Base-by-base conservation (phyloP, 2,329 filamentous ascomycete species). In the Beauveria pseudobassiana region DNA sequence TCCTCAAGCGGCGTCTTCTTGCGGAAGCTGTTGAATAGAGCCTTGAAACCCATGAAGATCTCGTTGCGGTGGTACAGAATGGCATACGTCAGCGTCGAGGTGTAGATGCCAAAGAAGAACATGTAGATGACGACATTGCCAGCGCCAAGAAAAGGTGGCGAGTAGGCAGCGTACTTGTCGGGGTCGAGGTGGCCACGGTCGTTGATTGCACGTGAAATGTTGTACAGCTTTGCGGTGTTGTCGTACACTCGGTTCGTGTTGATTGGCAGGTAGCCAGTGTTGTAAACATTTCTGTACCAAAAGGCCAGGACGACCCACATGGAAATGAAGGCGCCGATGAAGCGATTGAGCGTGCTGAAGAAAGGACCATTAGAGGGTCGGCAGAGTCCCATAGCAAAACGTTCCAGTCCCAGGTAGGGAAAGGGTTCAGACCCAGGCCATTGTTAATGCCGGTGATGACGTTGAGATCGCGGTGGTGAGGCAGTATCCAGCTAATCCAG, bases 271-370 rank as follows among this genome's bases (percentile, higher is more conserved):
- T 83, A 86, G 57, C 79, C 76, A 12, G 79, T 81, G 70, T 83
- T 81, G 74, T 81, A 87, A 1, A 81, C 72, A 59, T 84, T 84
- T 50, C 75, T 79, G 69, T 82, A 89, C 74, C 85, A 87, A 9
- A 88, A 68, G 28, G 74, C 82, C 2, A 82, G 70, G 16, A 84
- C 75, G 16, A 87, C 74, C 73, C 82, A 80, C 66, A 80, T 79
- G 49, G 79, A 82, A 40, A 82, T 64, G 14, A 85, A 76, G 55
- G 82, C 78, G 34, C 85, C 85, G 50, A 86, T 72, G 64, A 87
- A 76, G 24, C 81, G 83, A 70, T 89, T 89, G 60, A 84, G 76
- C 49, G 86, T 87, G 30, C 82, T 82, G 72, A 85, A 82, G 68
- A 80, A 81, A 3, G 81, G 8, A 79, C 74, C 75, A 80, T 78